phyloP scores from a whole-genome alignment of 2,329 filamentous ascomycete species.

The Tolypocladium ovalisporum region DNA sequence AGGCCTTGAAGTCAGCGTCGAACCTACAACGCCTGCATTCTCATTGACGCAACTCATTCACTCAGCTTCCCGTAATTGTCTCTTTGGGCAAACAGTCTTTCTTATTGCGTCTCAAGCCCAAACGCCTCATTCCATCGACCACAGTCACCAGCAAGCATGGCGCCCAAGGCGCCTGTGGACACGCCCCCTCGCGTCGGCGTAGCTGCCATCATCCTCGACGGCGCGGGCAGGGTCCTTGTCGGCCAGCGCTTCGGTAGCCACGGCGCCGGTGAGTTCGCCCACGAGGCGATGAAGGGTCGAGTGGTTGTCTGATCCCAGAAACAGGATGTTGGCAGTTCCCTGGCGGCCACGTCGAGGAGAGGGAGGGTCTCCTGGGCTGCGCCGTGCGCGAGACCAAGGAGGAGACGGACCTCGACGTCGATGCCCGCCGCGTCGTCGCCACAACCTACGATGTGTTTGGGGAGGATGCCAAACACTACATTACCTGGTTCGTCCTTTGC shows the following conservation, averaged over 20 bases:
- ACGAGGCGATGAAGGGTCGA: accelerated
- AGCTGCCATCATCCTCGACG: conserved; percentile 32
- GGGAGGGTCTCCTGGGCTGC: conserved; percentile 51
- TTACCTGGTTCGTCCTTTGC: conserved; percentile 59
- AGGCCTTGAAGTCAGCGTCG: background rate
- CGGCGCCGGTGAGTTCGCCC: conserved; percentile 28
- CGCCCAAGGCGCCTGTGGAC: background rate
- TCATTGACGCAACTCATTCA: background rate
- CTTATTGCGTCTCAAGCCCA: background rate
- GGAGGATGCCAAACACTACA: conserved; percentile 55
- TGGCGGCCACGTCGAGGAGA: conserved; percentile 64
- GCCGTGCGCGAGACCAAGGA: conserved; percentile 58
- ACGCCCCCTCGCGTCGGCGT: conserved; percentile 33
- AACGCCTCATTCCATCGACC: too few relatives aligned
- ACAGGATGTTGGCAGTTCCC: conserved; percentile 55
- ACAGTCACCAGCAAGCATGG: background rate
- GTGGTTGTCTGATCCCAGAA: conserved; percentile 4
- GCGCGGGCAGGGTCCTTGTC: conserved; percentile 31
- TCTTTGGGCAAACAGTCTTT: background rate
- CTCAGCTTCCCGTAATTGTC: background rate
- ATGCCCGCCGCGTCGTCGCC: conserved; percentile 39
- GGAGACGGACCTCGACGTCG: conserved; percentile 55
- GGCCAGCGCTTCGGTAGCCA: conserved; percentile 38
- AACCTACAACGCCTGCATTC: background rate
- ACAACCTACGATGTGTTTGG: conserved; percentile 59